Conservation (phyloP, 352 stramenopile species). For the Globisporangium parvum region DNA sequence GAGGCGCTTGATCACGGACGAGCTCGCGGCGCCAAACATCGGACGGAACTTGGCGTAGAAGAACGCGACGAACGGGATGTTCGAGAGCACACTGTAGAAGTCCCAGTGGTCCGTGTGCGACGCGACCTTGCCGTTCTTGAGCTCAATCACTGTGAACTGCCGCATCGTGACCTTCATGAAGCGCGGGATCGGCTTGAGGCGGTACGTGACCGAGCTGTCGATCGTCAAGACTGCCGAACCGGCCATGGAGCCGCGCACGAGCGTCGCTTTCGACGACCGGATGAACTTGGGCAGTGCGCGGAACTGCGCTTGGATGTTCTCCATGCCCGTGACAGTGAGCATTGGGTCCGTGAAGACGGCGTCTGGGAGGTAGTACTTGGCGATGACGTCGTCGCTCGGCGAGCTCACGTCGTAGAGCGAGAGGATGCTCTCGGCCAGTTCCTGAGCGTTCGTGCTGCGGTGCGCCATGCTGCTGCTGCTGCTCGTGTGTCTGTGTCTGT, state of each 20-base stretch:
- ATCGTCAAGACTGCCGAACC: slow-evolving; percentile 74
- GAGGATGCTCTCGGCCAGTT: slow-evolving; percentile 73
- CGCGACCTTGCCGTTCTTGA: slow-evolving; percentile 73
- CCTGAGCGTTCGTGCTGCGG: slow-evolving; percentile 64
- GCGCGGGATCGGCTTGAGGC: slow-evolving; percentile 67
- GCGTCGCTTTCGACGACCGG: slow-evolving; percentile 66
- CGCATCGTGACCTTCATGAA: slow-evolving; percentile 67
- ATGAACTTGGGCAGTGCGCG: slow-evolving; percentile 72
- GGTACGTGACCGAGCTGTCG: slow-evolving; percentile 71
- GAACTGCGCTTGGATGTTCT: slow-evolving; percentile 86
- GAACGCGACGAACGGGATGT: slow-evolving; percentile 72
- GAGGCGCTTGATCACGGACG: slow-evolving; percentile 65
- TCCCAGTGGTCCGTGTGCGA: slow-evolving; percentile 83
- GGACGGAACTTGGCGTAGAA: slow-evolving; percentile 77
- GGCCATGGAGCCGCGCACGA: slow-evolving; percentile 80
- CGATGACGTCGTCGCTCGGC: slow-evolving; percentile 60
- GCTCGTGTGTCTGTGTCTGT: neutral
- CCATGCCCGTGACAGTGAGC: slow-evolving; percentile 60
- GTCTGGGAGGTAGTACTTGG: slow-evolving; percentile 69
- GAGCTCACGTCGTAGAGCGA: slow-evolving; percentile 81
- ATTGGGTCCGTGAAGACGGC: slow-evolving; percentile 78
- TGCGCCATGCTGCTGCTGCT: slow-evolving; percentile 32
- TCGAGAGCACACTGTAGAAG: slow-evolving; percentile 76
- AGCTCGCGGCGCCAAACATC: slow-evolving; percentile 62
- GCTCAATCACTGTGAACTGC: slow-evolving; percentile 79